These are phyloP conservation scores for Dipteronia dyeriana DNA, from an alignment of 345 rosid species.

Conservation along the genomic window DNA sequence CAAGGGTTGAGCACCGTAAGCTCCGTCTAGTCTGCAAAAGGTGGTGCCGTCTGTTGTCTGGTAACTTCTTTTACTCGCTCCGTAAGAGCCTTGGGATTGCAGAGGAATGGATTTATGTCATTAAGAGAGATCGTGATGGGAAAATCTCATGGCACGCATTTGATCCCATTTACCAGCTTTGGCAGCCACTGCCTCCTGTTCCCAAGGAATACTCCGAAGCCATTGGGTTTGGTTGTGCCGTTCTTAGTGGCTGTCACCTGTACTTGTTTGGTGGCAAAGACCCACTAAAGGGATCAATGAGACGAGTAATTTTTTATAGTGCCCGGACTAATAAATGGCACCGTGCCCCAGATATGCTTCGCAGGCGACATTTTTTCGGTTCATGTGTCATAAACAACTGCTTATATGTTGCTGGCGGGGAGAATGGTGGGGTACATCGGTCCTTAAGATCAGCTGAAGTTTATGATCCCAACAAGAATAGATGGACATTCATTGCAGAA, in stretches of 20 bases:
- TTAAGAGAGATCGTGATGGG: constrained; percentile 72
- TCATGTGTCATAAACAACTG: constrained; percentile 83
- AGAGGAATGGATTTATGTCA: constrained; percentile 74
- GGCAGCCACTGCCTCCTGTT: constrained; percentile 78
- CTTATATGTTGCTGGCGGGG: constrained; percentile 78
- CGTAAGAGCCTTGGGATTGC: constrained; percentile 67
- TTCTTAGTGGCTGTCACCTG: constrained; percentile 76
- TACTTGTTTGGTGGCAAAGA: constrained; percentile 84
- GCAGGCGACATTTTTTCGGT: constrained; percentile 69
- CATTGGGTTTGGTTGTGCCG: constrained; percentile 77
- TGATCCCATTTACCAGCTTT: constrained; percentile 70
- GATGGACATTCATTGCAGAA: constrained; percentile 71
- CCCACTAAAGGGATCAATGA: constrained; percentile 69
- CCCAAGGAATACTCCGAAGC: constrained; percentile 78
- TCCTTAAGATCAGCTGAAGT: constrained; percentile 72
- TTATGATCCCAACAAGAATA: constrained; percentile 77
- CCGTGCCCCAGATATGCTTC: constrained; percentile 83
- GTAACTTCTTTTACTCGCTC: constrained; percentile 69
- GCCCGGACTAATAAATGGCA: constrained; percentile 81
- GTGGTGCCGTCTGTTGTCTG: constrained; percentile 67
- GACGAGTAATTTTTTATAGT: constrained; percentile 70
- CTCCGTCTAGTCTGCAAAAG: constrained; percentile 76
- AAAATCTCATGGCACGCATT: constrained; percentile 86
- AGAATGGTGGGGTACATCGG: constrained; percentile 67
- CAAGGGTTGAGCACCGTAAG: constrained; percentile 63